These are phyloP conservation scores for Cenococcum geophilum DNA, from an alignment of 495 filamentous ascomycete genomes.

Conservation along the genomic window DNA sequence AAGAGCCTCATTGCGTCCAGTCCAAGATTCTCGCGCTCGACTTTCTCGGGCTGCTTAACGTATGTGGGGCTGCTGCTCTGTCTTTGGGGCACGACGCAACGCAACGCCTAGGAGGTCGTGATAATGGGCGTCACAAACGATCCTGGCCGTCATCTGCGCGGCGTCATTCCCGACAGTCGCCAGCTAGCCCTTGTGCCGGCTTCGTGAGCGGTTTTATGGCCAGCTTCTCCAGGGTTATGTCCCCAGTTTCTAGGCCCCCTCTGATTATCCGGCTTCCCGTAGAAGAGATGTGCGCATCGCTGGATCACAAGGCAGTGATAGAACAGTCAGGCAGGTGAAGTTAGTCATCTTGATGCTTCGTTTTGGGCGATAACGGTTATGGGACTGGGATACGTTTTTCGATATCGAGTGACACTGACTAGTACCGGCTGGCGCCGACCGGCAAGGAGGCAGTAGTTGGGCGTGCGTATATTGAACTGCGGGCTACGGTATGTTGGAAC, in stretches of 20 bases:
- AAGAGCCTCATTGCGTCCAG: neutral
- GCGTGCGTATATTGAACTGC: neutral
- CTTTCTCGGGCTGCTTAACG: constrained; percentile 2
- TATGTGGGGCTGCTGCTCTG: constrained; percentile 3
- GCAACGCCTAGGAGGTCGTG: neutral
- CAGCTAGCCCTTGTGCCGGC: neutral
- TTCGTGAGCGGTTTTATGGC: neutral
- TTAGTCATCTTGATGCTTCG: no score
- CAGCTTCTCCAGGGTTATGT: neutral
- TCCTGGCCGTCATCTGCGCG: neutral
- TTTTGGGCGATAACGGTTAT: neutral
- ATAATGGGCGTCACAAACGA: neutral
- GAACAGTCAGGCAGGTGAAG: no score
- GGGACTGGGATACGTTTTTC: neutral
- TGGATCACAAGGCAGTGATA: no score
- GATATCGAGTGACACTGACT: neutral
- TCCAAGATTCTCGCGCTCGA: constrained; percentile 2
- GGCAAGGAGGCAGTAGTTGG: neutral
- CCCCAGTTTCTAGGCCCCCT: neutral
- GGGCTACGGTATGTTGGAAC: neutral
- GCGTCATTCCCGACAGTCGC: neutral
- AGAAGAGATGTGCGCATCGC: neutral
- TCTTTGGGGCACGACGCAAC: neutral
- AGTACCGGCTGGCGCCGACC: neutral
- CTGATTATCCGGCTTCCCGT: neutral